Evolutionary conservation across 306 rosid genomes (phyloP).

Genomic region (Abrus precatorius): DNA sequence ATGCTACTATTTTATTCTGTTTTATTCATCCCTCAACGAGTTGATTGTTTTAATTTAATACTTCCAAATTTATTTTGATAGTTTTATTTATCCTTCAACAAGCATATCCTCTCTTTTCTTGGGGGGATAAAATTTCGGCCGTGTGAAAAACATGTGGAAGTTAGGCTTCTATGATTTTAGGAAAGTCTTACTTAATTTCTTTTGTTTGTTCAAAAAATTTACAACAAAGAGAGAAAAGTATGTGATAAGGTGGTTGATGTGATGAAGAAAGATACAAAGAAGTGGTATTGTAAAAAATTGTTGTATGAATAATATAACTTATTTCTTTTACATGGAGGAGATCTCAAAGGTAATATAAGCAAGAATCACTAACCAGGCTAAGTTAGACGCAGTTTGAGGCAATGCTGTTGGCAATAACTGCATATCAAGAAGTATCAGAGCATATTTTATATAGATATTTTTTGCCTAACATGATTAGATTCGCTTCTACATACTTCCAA

Average conservation of each 20-base stretch:
- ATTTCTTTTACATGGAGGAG: background rate
- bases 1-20: background rate
- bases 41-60: background rate
- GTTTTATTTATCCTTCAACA: no score
- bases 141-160: background rate
- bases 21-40: background rate
- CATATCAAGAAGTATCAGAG: background rate
- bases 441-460: background rate
- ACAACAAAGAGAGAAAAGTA: no score
- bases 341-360: background rate
- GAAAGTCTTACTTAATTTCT: background rate
- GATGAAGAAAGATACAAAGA: no score
- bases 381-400: no score
- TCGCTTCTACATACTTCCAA: background rate
- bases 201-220: no score
- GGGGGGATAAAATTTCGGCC: background rate
- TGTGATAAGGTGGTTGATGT: no score
- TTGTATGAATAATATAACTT: no score
- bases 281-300: no score
- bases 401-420: no score
- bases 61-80: background rate
- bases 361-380: background rate
- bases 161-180: background rate
- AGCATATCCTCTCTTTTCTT: background rate
- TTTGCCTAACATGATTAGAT: background rate